These are phyloP conservation scores for Kwoniella sp. DNA, from an alignment of 768 basidiomycete species.

Conservation along the genomic window DNA sequence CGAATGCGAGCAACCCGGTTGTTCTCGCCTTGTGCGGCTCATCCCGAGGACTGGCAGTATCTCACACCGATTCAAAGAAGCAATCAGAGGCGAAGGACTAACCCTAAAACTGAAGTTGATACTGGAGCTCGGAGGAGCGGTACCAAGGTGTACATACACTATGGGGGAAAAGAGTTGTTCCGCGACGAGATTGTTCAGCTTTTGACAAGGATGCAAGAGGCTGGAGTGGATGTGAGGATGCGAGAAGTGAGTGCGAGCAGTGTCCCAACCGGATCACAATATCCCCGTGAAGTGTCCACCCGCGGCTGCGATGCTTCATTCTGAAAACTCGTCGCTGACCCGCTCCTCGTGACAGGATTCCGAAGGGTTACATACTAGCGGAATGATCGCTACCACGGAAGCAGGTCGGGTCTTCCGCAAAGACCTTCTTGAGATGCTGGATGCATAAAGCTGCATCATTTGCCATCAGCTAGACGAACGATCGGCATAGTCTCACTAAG, in stretches of 20 bases:
- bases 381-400: slow-evolving; percentile 12
- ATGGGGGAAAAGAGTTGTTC: slow-evolving; percentile 44
- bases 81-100: background rate
- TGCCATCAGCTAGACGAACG: background rate
- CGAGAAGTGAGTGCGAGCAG: slow-evolving; percentile 47
- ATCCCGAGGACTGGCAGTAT: slow-evolving; percentile 30
- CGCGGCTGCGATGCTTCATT: too few relatives aligned
- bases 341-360: slow-evolving; percentile 19
- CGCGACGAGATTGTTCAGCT: slow-evolving; percentile 34
- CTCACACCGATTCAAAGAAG: slow-evolving; percentile 4
- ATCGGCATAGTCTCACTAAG: background rate
- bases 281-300: too few relatives aligned
- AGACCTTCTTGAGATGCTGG: slow-evolving; percentile 10
- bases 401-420: slow-evolving; percentile 11
- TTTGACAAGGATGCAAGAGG: slow-evolving; percentile 35
- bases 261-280: too few relatives aligned
- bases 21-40: slow-evolving; percentile 34
- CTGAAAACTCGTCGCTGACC: too few relatives aligned
- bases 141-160: slow-evolving; percentile 40
- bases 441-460: background rate
- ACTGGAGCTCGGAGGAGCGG: slow-evolving; percentile 6
- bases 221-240: slow-evolving; percentile 41
- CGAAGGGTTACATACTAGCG: slow-evolving; percentile 35
- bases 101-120: too few relatives aligned
- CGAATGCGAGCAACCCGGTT: slow-evolving; percentile 14